phyloP scores from a whole-genome alignment of 2,329 filamentous ascomycete genomes.

The Ambrosiella xylebori region DNA sequence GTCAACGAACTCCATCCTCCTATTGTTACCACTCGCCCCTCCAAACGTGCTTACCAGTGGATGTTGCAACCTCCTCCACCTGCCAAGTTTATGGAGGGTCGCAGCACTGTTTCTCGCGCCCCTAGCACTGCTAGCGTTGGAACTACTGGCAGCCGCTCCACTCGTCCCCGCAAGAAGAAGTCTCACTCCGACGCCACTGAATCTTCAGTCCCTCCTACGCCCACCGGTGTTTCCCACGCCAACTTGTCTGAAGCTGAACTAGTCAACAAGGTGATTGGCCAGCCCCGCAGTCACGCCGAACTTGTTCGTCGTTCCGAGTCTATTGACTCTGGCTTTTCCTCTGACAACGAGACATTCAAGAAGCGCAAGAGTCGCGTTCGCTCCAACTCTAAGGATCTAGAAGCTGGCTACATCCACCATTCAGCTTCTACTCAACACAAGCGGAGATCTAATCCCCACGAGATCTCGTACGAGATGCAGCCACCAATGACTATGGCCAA shows the following conservation, averaged over 20 bases:
- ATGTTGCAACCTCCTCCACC: conserved; percentile 88
- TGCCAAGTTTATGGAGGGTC: conserved; percentile 80
- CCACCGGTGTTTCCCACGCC: not conserved
- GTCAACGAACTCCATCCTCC: conserved; percentile 78
- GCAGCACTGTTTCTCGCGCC: conserved; percentile 50
- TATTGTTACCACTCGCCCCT: conserved; percentile 59
- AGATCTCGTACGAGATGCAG: conserved; percentile 8
- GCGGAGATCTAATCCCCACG: not conserved
- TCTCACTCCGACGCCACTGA: conserved; percentile 15
- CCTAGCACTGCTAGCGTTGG: conserved; percentile 33
- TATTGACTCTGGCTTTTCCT: conserved; percentile 10
- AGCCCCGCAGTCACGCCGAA: conserved; percentile 10
- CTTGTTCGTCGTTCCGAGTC: conserved; percentile 6
- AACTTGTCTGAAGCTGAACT: conserved; percentile 25
- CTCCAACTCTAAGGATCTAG: conserved; percentile 10
- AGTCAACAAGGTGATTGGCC: conserved; percentile 25
- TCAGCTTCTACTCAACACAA: not conserved
- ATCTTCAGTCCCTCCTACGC: conserved; percentile 1
- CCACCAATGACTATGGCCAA: conserved; percentile 9
- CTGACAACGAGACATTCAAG: conserved; percentile 10
- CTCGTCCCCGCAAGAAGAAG: conserved; percentile 14
- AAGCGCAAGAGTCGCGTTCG: conserved; percentile 5
- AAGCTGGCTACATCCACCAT: not conserved
- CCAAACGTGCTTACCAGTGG: conserved; percentile 59
- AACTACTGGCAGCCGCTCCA: conserved; percentile 11